Evolutionary conservation across 257 asterid species (phyloP), one percentile per base, ranked within the genome.

Genomic region (Fraxinus anomala): DNA sequence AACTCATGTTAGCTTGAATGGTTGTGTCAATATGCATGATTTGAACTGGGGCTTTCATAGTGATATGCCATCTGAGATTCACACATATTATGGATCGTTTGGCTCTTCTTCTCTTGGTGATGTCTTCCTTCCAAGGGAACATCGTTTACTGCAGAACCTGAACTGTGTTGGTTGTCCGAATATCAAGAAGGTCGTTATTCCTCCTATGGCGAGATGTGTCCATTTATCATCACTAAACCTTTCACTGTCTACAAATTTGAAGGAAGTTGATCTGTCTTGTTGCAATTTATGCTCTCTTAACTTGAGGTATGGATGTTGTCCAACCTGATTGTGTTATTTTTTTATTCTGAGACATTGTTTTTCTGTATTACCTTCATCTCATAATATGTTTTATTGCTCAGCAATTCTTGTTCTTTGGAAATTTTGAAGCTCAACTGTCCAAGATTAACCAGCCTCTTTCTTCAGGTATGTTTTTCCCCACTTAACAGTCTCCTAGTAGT

Each of bases 81-180:
- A 79, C 80, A 74, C 69, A n/a, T 54, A 74, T 40, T 51, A 54
- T 75, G 83, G 73, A 26, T 65, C 80, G 26, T 77, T 82, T 69
- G 82, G 70, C 63, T 73, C 70, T 26, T 81, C 73, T 72, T 73
- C 85, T 73, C 30, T 31, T 30, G 87, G 73, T 31, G 77, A 80
- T 67, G 73, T 11, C 44, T 79, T 77, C 74, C 72, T 77, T 49
- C 79, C 80, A 40, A 76, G 74, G 68, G 70, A 70, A 82, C 91
- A 76, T 71, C 92, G 96, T 71, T 73, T 92, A 81, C 85, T 96
- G 82, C 92, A 96, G 87, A 86, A 87, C 82, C 97, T 96, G 63
- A 93, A 89, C 81, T 96, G 99, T 81, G 99, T 96, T 51, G 98
- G 99, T 72, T 96, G 99, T 77, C 93, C 96, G 12, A 96, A 88